Conservation (phyloP, 768 basidiomycete species). For the Lenzites betulinus region DNA sequence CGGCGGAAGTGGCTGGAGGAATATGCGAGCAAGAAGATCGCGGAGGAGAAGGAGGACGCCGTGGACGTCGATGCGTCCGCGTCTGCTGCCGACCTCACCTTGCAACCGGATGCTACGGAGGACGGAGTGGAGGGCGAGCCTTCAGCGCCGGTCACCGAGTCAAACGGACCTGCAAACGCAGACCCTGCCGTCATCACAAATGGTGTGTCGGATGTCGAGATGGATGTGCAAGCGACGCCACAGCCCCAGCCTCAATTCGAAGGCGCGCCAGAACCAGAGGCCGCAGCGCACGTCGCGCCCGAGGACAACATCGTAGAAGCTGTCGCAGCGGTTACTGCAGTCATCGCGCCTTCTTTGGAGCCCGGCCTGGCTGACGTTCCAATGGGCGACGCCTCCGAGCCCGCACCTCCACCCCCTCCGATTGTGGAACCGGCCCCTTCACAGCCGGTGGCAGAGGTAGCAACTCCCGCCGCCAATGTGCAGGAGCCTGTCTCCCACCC, state of each 20-base stretch:
- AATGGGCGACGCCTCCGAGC: slow-evolving; percentile 1
- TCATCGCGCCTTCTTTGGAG: neutral
- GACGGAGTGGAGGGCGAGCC: neutral
- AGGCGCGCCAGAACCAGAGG: neutral
- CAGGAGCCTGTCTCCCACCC: too few species aligned
- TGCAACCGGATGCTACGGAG: neutral
- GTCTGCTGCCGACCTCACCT: neutral
- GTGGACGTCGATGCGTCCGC: neutral
- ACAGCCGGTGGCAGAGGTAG: neutral
- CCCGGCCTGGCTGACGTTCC: slow-evolving; percentile 10
- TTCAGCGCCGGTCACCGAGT: neutral
- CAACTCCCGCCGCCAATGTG: neutral
- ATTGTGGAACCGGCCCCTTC: neutral
- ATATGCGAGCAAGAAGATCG: slow-evolving; percentile 12
- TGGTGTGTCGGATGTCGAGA: slow-evolving; percentile 1
- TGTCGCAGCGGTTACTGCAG: slow-evolving; percentile 6
- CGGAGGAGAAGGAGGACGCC: slow-evolving; percentile 1
- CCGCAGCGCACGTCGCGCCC: slow-evolving; percentile 3
- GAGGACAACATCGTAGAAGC: slow-evolving; percentile 5
- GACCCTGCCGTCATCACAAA: neutral
- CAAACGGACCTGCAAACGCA: neutral
- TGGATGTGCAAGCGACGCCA: neutral
- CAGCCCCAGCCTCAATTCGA: neutral
- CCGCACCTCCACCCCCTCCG: neutral
- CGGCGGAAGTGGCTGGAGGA: slow-evolving; percentile 32